These are phyloP conservation scores for Triadica sebifera DNA, from an alignment of 345 rosid genomes.

Conservation along the genomic window DNA sequence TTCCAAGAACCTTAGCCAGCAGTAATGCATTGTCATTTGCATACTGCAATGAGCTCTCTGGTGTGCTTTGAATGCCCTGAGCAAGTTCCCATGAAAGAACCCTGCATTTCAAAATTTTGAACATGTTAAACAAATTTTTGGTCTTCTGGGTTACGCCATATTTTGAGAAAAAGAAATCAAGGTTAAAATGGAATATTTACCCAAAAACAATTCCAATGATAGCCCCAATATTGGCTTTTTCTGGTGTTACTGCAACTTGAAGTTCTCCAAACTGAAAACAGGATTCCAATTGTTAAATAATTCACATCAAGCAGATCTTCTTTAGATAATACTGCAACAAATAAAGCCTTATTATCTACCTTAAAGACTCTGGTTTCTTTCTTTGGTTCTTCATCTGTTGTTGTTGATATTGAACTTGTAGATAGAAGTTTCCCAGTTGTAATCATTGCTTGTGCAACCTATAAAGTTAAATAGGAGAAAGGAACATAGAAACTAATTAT, in stretches of 20 bases:
- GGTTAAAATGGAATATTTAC: slow-evolving; percentile 39
- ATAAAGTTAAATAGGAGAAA: slow-evolving; percentile 9
- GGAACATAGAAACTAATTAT: not conserved
- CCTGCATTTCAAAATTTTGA: slow-evolving; percentile 39
- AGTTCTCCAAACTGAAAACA: slow-evolving; percentile 83
- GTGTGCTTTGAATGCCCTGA: slow-evolving; percentile 68
- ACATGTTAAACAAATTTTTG: not conserved
- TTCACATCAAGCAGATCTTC: not conserved
- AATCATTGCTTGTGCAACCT: slow-evolving; percentile 86
- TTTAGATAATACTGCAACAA: slow-evolving; percentile 6
- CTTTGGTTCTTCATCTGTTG: slow-evolving; percentile 39
- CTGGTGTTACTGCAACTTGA: slow-evolving; percentile 71
- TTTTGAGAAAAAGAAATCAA: slow-evolving; percentile 6
- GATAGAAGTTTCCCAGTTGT: slow-evolving; percentile 58
- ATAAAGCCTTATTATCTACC: slow-evolving; percentile 38
- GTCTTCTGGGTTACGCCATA: not conserved
- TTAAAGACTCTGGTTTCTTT: slow-evolving; percentile 57
- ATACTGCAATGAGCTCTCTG: slow-evolving; percentile 79
- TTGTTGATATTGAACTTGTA: slow-evolving; percentile 39
- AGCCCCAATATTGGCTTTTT: slow-evolving; percentile 75
- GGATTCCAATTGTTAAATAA: not conserved
- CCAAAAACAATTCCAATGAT: slow-evolving; percentile 62
- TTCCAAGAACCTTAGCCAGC: slow-evolving; percentile 63
- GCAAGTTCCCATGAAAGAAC: slow-evolving; percentile 77
- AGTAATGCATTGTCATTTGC: slow-evolving; percentile 86